phyloP scores from a whole-genome alignment of 331 rosid species.

The Arachis monticola region DNA sequence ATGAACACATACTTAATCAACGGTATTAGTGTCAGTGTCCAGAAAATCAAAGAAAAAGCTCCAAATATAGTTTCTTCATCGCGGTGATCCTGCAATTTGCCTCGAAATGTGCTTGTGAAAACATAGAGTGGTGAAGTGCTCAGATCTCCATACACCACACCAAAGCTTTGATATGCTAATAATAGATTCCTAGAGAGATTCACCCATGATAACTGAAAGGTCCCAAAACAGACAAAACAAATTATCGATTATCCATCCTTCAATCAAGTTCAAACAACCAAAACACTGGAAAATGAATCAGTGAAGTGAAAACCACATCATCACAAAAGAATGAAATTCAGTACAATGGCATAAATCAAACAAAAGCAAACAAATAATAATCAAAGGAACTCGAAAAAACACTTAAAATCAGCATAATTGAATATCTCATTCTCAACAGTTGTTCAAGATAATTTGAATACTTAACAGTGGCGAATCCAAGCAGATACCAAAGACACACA shows the following conservation, averaged over 20 bases:
- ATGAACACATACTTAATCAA: constrained; percentile 81
- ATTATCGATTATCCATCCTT: neutral
- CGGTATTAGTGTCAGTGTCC: constrained; percentile 87
- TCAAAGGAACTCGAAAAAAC: neutral
- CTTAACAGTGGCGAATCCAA: neutral
- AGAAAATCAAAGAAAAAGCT: constrained; percentile 89
- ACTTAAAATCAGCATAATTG: neutral
- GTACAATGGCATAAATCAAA: neutral
- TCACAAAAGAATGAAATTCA: neutral
- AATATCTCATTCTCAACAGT: neutral
- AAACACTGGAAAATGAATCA: constrained; percentile 15
- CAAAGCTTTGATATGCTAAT: constrained; percentile 94
- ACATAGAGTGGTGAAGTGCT: constrained; percentile 97
- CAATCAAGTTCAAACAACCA: neutral
- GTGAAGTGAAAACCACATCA: neutral
- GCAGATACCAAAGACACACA: neutral
- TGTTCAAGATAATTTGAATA: neutral
- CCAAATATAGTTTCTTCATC: constrained; percentile 88
- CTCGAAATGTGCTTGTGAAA: constrained; percentile 70
- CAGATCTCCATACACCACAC: constrained; percentile 94
- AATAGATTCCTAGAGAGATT: constrained; percentile 70
- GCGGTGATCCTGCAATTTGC: constrained; percentile 56
- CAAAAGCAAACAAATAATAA: neutral
- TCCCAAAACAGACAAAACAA: constrained; percentile 28
- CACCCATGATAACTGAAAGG: constrained; percentile 68